Percentiles rank a stretch among this genome's conserved stretches.
Conservation (phyloP, 192 early-diverging fungal genomes). For the Backusella circina region DNA sequence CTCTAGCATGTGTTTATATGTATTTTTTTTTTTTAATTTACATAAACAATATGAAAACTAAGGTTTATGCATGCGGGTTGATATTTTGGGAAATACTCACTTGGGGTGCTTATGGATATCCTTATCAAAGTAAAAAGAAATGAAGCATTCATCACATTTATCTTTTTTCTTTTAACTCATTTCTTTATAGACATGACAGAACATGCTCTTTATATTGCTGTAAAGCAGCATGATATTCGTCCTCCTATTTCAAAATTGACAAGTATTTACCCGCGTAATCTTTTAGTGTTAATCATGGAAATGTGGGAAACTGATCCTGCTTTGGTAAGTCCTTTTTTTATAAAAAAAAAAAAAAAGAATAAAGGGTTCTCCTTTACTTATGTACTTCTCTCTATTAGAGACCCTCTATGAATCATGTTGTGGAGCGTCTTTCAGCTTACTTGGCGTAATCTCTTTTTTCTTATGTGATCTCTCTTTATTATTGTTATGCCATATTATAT, state of each 20-base stretch:
- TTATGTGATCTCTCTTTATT: background rate
- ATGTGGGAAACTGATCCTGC: constrained; percentile 70
- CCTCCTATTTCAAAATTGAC: constrained; percentile 53
- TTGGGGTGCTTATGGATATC: constrained; percentile 68
- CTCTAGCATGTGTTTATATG: background rate
- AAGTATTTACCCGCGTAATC: constrained; percentile 52
- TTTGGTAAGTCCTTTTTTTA: constrained; percentile 37
- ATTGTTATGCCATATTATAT: background rate
- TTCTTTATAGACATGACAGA: constrained; percentile 15
- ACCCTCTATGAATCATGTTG: constrained; percentile 68
- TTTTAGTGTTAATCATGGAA: constrained; percentile 60
- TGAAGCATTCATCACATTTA: background rate
- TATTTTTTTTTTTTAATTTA: background rate
- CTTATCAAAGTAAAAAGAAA: constrained; percentile 55
- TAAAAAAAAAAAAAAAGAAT: background rate
- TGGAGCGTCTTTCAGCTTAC: constrained; percentile 65
- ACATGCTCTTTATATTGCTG: constrained; percentile 28
- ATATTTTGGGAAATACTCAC: constrained; percentile 81
- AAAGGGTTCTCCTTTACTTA: background rate
- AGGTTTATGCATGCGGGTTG: constrained; percentile 67
- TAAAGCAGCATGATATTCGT: constrained; percentile 57
- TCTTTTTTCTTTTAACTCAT: background rate
- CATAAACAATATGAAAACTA: background rate
- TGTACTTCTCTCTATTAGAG: constrained; percentile 31
- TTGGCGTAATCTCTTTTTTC: constrained; percentile 27